A percentile compares a stretch with the other conserved stretches of the same genome.
Evolutionary conservation across 2,329 filamentous ascomycete genomes (phyloP).

Genomic region (Stromatinia cepivora): DNA sequence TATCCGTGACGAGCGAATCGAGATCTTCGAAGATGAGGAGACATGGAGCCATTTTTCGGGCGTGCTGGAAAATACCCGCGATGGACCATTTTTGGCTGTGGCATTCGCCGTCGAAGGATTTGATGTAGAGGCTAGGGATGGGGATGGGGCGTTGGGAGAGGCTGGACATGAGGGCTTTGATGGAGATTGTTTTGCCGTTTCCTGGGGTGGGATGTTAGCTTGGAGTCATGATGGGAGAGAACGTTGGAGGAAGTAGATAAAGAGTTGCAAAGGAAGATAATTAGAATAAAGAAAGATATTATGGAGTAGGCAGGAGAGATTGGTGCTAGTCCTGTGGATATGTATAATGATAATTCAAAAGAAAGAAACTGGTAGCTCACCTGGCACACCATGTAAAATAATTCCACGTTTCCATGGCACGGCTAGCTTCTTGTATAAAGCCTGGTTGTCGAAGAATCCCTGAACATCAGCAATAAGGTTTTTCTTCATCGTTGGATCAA

Average conservation of each 20-base stretch:
- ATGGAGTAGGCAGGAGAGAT: neutral
- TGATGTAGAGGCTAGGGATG: conserved; percentile 63
- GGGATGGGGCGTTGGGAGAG: conserved; percentile 54
- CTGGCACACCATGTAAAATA: conserved; percentile 64
- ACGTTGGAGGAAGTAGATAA: neutral
- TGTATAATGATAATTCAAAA: neutral
- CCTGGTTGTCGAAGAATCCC: conserved; percentile 60
- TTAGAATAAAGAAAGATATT: neutral
- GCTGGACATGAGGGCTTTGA: conserved; percentile 68
- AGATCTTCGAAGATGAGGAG: conserved; percentile 73
- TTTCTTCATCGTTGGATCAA: conserved; percentile 64
- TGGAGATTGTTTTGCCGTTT: conserved; percentile 71
- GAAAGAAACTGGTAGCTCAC: neutral
- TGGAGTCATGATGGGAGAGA: no score
- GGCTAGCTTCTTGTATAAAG: conserved; percentile 58
- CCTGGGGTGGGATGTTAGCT: conserved; percentile 35
- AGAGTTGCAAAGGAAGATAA: neutral
- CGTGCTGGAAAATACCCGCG: conserved; percentile 56
- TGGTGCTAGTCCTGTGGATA: neutral
- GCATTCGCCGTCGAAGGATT: conserved; percentile 48
- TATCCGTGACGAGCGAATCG: conserved; percentile 62
- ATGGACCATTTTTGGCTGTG: conserved; percentile 57
- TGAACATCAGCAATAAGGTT: conserved; percentile 61
- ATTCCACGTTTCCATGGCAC: conserved; percentile 71
- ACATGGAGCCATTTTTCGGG: conserved; percentile 64